phyloP scores from a whole-genome alignment of 2,329 filamentous ascomycete species.

The Thelonectria discophora region DNA sequence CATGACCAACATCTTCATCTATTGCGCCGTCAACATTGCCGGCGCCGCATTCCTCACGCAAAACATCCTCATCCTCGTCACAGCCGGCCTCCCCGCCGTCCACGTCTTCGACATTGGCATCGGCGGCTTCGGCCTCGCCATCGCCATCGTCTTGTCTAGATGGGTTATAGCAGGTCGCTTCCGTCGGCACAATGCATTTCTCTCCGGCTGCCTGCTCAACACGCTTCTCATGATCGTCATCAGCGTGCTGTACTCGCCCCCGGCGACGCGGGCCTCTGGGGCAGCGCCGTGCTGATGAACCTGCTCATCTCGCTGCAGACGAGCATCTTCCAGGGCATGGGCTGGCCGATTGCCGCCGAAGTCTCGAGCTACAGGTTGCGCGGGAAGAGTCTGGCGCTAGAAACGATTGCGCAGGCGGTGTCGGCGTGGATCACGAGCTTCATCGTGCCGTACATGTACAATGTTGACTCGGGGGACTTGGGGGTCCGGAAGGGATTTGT shows the following conservation, averaged over 20 bases:
- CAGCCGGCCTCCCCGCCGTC: conserved; percentile 14
- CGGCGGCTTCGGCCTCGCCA: conserved; percentile 17
- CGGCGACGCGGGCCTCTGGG: conserved; percentile 15
- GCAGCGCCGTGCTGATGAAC: conserved; percentile 19
- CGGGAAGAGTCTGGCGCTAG: conserved; percentile 17
- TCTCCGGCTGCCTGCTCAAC: conserved; percentile 17
- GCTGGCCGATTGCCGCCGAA: conserved; percentile 21
- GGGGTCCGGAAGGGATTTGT: conserved; percentile 20
- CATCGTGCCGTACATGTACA: conserved; percentile 21
- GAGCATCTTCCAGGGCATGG: conserved; percentile 21
- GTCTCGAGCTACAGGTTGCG: conserved; percentile 19
- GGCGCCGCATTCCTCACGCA: conserved; percentile 21
- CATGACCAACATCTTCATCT: conserved; percentile 18
- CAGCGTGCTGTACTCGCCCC: conserved; percentile 19
- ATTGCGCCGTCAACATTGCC: conserved; percentile 14
- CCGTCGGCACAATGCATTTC: conserved; percentile 19
- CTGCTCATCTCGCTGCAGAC: conserved; percentile 22
- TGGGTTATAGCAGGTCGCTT: conserved; percentile 14
- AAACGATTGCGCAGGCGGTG: conserved; percentile 10
- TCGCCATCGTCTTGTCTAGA: conserved; percentile 8
- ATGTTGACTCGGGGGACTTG: conserved; percentile 18
- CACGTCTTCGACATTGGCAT: conserved; percentile 23
- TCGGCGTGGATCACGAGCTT: conserved; percentile 19
- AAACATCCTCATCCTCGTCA: conserved; percentile 23
- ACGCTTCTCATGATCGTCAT: conserved; percentile 14